Evolutionary conservation across 2,329 filamentous ascomycete species (phyloP), one percentile per base, ranked within the genome.

Genomic region (Cercospora zeae-maydis): DNA sequence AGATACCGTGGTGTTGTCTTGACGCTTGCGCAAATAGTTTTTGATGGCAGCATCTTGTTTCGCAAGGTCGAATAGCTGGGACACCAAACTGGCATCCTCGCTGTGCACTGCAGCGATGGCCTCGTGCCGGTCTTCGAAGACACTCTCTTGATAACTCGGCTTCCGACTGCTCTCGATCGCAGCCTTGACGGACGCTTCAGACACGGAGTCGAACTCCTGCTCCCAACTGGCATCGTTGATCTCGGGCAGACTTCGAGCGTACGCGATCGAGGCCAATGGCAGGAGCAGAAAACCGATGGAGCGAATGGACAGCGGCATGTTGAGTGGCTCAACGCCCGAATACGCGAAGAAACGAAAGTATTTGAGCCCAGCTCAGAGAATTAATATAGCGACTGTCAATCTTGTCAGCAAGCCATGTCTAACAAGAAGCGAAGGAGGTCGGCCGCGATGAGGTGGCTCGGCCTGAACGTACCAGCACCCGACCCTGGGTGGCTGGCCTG

Each of bases 91-190:
- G 21, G 86, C 82, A 71, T 90, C 83, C 66, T 83, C 82, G 47
- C 80, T 78, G 76, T 86, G 83, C 30, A 89, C 81, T 34, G 83
- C 84, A 74, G 89, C 84, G 59, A 89, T 80, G 27, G 87, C 87
- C 10, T 82, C 79, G 67, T 81, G 82, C 71, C 89, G 88, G 66
- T 86, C 84, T 66, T 84, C 81, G 74, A 87, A 90, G 61, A 90
- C 82, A 63, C 88, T 88, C 72, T 90, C 84, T 73, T 86, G 83
- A 76, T 87, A 91, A 71, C 85, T 84, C 53, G 82, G 81, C 51
- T 84, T 83, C 59, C 87, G 79, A 70, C 87, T 82, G 65, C 82
- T 79, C 74, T 90, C 86, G 33, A 92, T 80, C 58, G 89, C 84
- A 52, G 83, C 82, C 74, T 91, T 87, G 59, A 93, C 78, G 45